Base-by-base conservation (phyloP, 768 basidiomycete species). In the Tylopilus sp. region DNA sequence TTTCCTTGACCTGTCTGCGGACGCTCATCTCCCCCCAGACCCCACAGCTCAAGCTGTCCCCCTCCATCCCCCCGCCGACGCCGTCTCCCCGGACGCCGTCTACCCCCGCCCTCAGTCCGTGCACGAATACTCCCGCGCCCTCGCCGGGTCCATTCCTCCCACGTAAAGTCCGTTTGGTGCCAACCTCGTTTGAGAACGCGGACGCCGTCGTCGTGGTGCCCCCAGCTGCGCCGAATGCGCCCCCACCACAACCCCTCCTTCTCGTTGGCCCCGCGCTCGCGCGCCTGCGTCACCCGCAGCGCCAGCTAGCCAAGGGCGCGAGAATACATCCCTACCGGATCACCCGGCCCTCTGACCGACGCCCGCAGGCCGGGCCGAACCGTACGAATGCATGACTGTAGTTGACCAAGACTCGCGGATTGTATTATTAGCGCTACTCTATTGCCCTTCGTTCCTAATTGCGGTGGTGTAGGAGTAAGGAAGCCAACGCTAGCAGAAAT, bases 291-390 rank as follows among this genome's bases (percentile, higher is more conserved):
- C 69, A 75, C 12, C 71, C 75, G 1, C 66, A 71, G 30, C 64
- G 70, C 10, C 74, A 66, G 17, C 55, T 81, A 25, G 69, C 73
- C 14, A 75, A 74, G 54, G 79, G 79, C 33, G 72, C 77, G 10
- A 74, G 80, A 21, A 57, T 86, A 9, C 78, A 81, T 55, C 84
- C 85, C 3, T 87, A 85, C 64, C 77, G 78, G 56, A 69, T 82
- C 30, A 65, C 71, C n/a, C 67, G 60, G 17, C 46, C 57, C 21
- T 34, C 52, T 12, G 55, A 62, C 40, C 58, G 48, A 25, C 53
- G 54, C 14, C 40, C 57, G 3, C 45, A 48, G n/a, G 25, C 49
- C 17, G 43, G 14, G 25, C 31, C 50, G 29, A 45, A 17, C 29
- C 14, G 29, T 16, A 28, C 50, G 22, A 50, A 25, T 17, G 26